Evolutionary conservation across 768 basidiomycete genomes (phyloP), one percentile per base, ranked within the genome.

Genomic region (Collybia nuda): DNA sequence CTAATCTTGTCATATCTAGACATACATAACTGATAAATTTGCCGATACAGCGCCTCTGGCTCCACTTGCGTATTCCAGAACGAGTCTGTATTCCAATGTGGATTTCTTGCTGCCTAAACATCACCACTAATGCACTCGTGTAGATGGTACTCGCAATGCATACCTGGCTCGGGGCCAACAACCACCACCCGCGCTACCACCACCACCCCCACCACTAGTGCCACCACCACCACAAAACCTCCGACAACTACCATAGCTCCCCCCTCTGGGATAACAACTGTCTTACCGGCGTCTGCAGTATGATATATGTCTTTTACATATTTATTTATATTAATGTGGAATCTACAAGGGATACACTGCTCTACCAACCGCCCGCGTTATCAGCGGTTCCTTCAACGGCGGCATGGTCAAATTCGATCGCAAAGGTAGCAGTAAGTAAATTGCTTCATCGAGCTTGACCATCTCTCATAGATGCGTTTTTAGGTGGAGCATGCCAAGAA

Each of bases 341-440:
- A 42, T 22, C 14, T 46, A n/a, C n/a, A 23, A 65, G 63, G 64
- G 64, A 12, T 65, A 63, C 47, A 54, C 56, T 3, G 58, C 64
- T 11, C 62, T 65, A 19, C 60, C 64, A 17, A 65, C 64, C 12
- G 64, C 64, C 28, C 58, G 64, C n/a, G 61, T 65, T 19, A 63
- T 65, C 35, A 44, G 57, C 21, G 61, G 64, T 19, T 62, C 60
- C 28, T 65, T 65, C 49, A 61, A 65, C 32, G 64, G 62, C 9
- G 51, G 46, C 21, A 65, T 65, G 64, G 60, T 63, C 15, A 63
- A 63, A 40, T 65, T 51, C 29, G 64, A 65, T 42, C 60, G 64
- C 21, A 55, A 56, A 32, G 64, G 64, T n/a, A 65, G 64, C 57
- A 63, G 64, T 64, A 44, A 35, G 61, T 57, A 40, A 8, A 9